phyloP scores from a whole-genome alignment of 2,329 filamentous ascomycete genomes.

The Apiospora kogelbergensis region DNA sequence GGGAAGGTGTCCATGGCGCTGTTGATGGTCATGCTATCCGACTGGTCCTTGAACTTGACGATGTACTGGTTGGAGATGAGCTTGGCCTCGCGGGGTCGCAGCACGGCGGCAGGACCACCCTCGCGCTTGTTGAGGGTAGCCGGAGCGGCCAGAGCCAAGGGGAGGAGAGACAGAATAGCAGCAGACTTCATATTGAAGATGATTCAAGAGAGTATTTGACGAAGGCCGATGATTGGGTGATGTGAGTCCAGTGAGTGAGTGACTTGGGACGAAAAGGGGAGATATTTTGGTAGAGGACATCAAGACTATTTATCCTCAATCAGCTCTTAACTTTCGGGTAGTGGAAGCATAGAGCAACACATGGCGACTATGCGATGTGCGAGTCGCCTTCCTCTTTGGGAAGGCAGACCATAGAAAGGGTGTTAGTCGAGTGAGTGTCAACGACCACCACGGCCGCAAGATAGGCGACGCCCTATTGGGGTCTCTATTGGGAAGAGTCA shows the following conservation, averaged over 20 bases:
- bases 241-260: constrained; percentile 8
- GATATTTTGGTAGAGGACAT: background rate
- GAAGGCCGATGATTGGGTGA: background rate
- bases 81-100: constrained; percentile 14
- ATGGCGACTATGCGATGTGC: background rate
- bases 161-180: constrained; percentile 18
- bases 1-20: constrained; percentile 19
- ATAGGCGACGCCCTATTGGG: background rate
- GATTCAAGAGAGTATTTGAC: constrained; percentile 4
- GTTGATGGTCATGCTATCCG: constrained; percentile 26
- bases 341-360: background rate
- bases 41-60: constrained; percentile 38
- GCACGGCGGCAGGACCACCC: constrained; percentile 17
- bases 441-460: background rate
- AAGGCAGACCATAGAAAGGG: background rate
- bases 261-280: constrained; percentile 7
- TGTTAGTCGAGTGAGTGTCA: constrained; percentile 5
- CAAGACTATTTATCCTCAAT: constrained; percentile 8
- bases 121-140: constrained; percentile 15
- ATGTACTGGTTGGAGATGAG: constrained; percentile 37
- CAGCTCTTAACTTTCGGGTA: background rate
- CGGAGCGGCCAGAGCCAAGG: constrained; percentile 19
- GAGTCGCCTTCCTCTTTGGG: constrained; percentile 8
- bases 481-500: background rate
- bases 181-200: constrained; percentile 17